Evolutionary conservation across 805 yeast species (phyloP).

Genomic region (Ogataea corticis): DNA sequence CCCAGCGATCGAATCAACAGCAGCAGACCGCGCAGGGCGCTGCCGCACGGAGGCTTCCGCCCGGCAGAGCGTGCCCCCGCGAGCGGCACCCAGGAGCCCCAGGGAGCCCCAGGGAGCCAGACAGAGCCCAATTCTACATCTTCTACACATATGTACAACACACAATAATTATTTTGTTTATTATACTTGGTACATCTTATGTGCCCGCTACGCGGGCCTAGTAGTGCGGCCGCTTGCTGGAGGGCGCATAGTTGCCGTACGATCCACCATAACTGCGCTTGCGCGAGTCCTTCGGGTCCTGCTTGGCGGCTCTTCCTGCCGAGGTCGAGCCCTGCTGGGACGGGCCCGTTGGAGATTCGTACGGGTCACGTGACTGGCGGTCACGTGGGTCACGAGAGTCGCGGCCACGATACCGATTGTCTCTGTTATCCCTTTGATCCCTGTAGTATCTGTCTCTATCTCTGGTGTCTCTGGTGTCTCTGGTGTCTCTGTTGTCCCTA

Average conservation of each 20-base stretch:
- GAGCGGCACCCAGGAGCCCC: no score
- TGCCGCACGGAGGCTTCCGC: no score
- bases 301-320: neutral
- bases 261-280: constrained; percentile 16
- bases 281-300: constrained; percentile 4
- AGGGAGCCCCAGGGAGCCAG: no score
- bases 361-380: constrained; percentile 4
- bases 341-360: neutral
- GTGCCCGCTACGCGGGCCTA: no score
- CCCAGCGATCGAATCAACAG: neutral
- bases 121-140: no score
- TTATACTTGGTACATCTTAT: no score
- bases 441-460: neutral
- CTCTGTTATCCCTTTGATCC: neutral
- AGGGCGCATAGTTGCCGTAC: constrained; percentile 8
- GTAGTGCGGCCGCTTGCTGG: constrained; percentile 20
- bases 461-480: constrained; percentile 4
- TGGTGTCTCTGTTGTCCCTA: constrained; percentile 1
- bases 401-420: neutral
- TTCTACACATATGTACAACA: no score
- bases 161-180: no score
- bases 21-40: neutral
- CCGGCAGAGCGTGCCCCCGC: no score
- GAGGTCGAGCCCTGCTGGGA: neutral
- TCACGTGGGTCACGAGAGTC: constrained; percentile 1